Evolutionary conservation across 768 basidiomycete species (phyloP).

Genomic region (Suillus hirtellus): DNA sequence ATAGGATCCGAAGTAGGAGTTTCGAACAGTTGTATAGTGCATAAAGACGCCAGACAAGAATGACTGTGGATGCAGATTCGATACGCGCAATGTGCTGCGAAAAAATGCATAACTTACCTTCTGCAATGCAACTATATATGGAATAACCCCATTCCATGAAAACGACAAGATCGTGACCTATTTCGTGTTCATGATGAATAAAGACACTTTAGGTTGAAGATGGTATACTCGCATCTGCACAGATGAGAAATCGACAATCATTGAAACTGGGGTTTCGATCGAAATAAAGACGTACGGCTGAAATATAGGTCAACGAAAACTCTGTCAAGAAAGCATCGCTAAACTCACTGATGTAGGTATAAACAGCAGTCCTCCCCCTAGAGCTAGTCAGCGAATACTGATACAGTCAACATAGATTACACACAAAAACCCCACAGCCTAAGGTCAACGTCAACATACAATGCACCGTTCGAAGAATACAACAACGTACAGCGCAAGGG

Average conservation of each 20-base stretch:
- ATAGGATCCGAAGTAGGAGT: background rate
- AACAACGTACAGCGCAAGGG: slow-evolving; percentile 5
- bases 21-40: background rate
- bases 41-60: slow-evolving; percentile 5
- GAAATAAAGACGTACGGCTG: background rate
- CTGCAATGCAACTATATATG: background rate
- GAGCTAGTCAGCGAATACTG: background rate
- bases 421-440: background rate
- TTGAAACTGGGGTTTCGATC: background rate
- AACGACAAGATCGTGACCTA: background rate
- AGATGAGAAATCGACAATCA: background rate
- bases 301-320: background rate
- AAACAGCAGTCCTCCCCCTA: slow-evolving; percentile 5
- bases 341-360: slow-evolving; percentile 1
- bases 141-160: slow-evolving; percentile 1
- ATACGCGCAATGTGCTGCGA: background rate
- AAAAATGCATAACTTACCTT: background rate
- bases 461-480: background rate
- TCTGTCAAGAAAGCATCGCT: background rate
- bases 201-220: background rate
- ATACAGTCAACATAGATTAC: background rate
- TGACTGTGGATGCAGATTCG: background rate
- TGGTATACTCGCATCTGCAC: background rate
- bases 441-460: background rate
- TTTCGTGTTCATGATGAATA: background rate